These are phyloP conservation scores for Diaporthe humulicola DNA, from an alignment of 2,329 filamentous ascomycete genomes.

Conservation along the genomic window DNA sequence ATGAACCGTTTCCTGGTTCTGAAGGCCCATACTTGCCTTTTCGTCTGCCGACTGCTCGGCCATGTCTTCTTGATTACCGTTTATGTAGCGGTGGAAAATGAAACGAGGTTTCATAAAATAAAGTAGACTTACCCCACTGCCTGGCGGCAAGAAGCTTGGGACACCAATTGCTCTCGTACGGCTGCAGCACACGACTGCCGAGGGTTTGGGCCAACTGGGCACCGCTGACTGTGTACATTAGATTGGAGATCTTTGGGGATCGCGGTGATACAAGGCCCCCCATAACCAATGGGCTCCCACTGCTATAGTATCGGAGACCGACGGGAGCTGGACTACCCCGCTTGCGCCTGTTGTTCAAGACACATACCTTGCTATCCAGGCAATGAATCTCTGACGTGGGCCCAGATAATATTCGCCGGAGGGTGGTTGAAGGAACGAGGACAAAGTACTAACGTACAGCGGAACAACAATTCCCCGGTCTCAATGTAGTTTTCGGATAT, in stretches of 20 bases:
- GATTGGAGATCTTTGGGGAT: constrained; percentile 13
- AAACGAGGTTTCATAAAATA: background rate
- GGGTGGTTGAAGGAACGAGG: background rate
- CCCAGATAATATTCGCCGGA: background rate
- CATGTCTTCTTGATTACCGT: background rate
- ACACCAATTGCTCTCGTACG: background rate
- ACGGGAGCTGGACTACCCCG: background rate
- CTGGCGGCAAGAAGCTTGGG: background rate
- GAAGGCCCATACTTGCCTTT: background rate
- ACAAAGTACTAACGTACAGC: background rate
- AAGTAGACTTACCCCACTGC: background rate
- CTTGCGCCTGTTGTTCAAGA: background rate
- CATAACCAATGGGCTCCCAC: constrained; percentile 5
- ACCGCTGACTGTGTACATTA: constrained; percentile 10
- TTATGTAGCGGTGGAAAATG: background rate
- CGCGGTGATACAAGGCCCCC: background rate
- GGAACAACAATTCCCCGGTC: background rate
- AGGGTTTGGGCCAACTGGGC: background rate
- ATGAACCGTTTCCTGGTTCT: background rate
- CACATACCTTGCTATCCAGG: background rate
- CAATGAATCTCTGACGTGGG: background rate
- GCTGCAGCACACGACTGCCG: background rate
- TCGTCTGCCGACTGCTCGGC: background rate
- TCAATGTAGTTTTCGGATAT: background rate
- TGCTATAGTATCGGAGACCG: background rate